phyloP scores from a whole-genome alignment of 1,284 basidiomycete species.

The Apiotrichum mycotoxinovorans region DNA sequence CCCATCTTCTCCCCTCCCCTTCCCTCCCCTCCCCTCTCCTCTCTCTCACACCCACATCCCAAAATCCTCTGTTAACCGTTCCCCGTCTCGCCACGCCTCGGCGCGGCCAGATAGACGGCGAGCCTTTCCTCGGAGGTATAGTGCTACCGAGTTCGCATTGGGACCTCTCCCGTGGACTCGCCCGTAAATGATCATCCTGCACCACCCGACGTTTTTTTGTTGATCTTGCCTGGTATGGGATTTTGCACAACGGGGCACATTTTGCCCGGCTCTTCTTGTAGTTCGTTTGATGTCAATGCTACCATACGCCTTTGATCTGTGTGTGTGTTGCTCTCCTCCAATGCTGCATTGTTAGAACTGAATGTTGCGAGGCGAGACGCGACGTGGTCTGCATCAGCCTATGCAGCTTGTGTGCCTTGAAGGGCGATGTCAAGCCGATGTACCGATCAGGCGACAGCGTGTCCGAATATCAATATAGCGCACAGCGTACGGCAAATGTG shows the following conservation, averaged over 20 bases:
- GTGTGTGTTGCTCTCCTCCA: too few relatives aligned
- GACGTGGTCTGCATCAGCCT: too few relatives aligned
- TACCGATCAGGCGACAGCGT: too few relatives aligned
- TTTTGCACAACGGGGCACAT: not conserved
- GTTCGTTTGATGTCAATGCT: not conserved
- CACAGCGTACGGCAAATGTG: too few relatives aligned
- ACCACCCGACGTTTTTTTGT: not conserved
- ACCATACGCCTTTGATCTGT: too few relatives aligned
- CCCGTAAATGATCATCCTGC: not conserved
- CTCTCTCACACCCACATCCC: not conserved
- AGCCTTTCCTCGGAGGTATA: not conserved
- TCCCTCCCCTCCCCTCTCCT: not conserved
- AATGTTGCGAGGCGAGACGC: too few relatives aligned
- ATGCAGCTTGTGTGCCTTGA: too few relatives aligned
- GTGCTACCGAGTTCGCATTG: not conserved
- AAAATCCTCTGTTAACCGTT: slow-evolving; percentile 1
- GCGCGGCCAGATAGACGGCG: not conserved
- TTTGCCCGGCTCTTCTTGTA: not conserved
- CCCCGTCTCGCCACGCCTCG: not conserved
- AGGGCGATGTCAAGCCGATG: too few relatives aligned
- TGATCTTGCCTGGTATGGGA: not conserved
- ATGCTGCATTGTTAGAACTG: too few relatives aligned
- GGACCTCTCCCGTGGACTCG: not conserved
- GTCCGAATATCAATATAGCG: too few relatives aligned
- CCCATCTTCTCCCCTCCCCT: not conserved